Percentiles rank a stretch among this genome's conserved stretches.
Evolutionary conservation across 352 stramenopile genomes (phyloP).

Genomic region (Phytophthora ramorum): DNA sequence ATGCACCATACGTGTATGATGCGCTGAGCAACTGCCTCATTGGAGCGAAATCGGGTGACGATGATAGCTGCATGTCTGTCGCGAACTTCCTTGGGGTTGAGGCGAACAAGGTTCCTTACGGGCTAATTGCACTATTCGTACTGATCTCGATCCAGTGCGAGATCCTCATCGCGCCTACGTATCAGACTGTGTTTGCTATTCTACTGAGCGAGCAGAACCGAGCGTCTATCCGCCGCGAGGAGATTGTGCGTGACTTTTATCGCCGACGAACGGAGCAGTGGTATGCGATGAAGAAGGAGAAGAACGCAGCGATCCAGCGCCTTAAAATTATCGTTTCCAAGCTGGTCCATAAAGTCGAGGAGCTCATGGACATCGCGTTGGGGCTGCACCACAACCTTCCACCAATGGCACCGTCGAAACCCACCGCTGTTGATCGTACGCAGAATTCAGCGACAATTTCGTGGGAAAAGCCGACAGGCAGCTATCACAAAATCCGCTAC

Average conservation of each 20-base stretch:
- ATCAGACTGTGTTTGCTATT: slow-evolving; percentile 62
- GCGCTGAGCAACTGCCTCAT: slow-evolving; percentile 63
- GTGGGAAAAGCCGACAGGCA: slow-evolving; percentile 69
- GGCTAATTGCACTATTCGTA: slow-evolving; percentile 82
- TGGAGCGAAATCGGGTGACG: slow-evolving; percentile 24
- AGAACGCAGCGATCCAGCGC: slow-evolving; percentile 80
- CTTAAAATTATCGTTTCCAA: slow-evolving; percentile 91
- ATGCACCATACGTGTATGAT: slow-evolving; percentile 64
- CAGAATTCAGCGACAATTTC: slow-evolving; percentile 82
- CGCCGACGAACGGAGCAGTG: slow-evolving; percentile 72
- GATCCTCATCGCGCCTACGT: slow-evolving; percentile 67
- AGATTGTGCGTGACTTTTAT: slow-evolving; percentile 75
- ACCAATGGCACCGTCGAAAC: slow-evolving; percentile 75
- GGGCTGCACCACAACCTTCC: slow-evolving; percentile 85
- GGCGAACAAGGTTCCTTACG: slow-evolving; percentile 54
- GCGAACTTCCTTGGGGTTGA: slow-evolving; percentile 75
- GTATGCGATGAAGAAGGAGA: slow-evolving; percentile 85
- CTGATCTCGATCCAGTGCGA: slow-evolving; percentile 88
- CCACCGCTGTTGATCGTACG: slow-evolving; percentile 56
- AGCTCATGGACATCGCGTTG: slow-evolving; percentile 91
- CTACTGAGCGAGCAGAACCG: slow-evolving; percentile 58
- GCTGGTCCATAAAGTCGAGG: slow-evolving; percentile 88
- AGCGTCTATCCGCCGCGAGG: slow-evolving; percentile 55
- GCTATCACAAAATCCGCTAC: slow-evolving; percentile 81
- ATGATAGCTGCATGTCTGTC: slow-evolving; percentile 67